phyloP scores from a whole-genome alignment of 495 filamentous ascomycete species.

The Aspergillus saccharolyticus region DNA sequence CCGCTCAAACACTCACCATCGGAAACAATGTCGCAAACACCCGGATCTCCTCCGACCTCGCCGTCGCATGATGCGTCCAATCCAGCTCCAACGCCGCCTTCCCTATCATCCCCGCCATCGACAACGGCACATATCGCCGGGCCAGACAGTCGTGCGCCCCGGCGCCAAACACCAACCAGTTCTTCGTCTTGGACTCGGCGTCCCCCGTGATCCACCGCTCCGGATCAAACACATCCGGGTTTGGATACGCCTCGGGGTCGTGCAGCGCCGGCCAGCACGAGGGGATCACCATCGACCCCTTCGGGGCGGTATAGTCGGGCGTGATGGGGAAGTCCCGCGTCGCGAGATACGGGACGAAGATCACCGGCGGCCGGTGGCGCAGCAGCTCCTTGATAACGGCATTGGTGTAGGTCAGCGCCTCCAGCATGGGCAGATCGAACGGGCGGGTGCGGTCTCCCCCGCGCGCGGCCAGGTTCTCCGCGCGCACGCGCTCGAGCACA shows the following conservation, averaged over 20 bases:
- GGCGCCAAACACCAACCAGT: slow-evolving; percentile 91
- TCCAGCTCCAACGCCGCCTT: slow-evolving; percentile 78
- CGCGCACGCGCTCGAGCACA: slow-evolving; percentile 71
- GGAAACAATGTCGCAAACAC: slow-evolving; percentile 96
- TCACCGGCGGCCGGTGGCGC: slow-evolving; percentile 84
- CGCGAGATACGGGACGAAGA: slow-evolving; percentile 91
- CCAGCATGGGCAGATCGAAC: slow-evolving; percentile 74
- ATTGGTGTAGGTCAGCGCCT: slow-evolving; percentile 79
- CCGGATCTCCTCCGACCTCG: slow-evolving; percentile 78
- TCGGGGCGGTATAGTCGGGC: slow-evolving; percentile 75
- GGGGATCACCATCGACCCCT: slow-evolving; percentile 87
- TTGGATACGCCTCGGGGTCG: slow-evolving; percentile 80
- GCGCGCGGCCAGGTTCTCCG: slow-evolving; percentile 72
- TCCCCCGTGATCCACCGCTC: slow-evolving; percentile 87
- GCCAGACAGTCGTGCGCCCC: slow-evolving; percentile 92
- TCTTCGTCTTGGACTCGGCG: slow-evolving; percentile 86
- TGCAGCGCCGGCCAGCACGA: slow-evolving; percentile 82
- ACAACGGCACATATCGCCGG: slow-evolving; percentile 77
- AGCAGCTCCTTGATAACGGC: slow-evolving; percentile 89
- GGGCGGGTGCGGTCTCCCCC: slow-evolving; percentile 63
- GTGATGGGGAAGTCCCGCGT: slow-evolving; percentile 89
- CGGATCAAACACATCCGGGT: slow-evolving; percentile 75
- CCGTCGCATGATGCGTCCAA: slow-evolving; percentile 80
- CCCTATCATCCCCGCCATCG: slow-evolving; percentile 81
- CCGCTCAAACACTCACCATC: slow-evolving; percentile 64